These are phyloP conservation scores for Arachis hypogaea DNA, from an alignment of 306 rosid species.

Conservation along the genomic window DNA sequence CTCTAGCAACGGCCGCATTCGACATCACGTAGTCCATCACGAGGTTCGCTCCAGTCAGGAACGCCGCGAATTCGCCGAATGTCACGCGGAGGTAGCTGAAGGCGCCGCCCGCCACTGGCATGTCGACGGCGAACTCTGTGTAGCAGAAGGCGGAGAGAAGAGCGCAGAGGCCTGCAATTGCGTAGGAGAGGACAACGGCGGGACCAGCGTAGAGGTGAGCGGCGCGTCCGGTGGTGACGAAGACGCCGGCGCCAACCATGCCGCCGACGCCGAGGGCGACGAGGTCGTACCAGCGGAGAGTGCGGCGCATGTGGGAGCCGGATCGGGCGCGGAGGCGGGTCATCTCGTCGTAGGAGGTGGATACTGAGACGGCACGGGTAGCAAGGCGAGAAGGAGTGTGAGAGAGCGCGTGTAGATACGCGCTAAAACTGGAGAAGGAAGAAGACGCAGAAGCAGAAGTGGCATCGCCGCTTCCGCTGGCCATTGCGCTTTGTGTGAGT, in stretches of 20 bases:
- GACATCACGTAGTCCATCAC: conserved; percentile 94
- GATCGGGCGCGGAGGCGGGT: conserved; percentile 62
- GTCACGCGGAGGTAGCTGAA: conserved; percentile 96
- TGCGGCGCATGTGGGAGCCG: conserved; percentile 64
- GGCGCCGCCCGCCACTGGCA: conserved; percentile 98
- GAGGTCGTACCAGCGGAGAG: conserved; percentile 86
- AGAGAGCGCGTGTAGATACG: conserved; percentile 66
- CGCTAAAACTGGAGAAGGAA: conserved; percentile 67
- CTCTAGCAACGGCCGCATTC: conserved; percentile 88
- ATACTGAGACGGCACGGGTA: conserved; percentile 68
- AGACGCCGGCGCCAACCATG: conserved; percentile 94
- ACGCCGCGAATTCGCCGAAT: conserved; percentile 88
- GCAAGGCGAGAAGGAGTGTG: conserved; percentile 72
- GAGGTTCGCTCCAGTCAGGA: conserved; percentile 81
- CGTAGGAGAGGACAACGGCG: conserved; percentile 74
- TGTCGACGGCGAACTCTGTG: conserved; percentile 94
- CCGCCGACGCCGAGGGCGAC: conserved; percentile 82
- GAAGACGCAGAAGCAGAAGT: conserved; percentile 29
- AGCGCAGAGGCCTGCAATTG: conserved; percentile 96
- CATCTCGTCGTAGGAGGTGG: conserved; percentile 78
- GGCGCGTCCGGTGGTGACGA: conserved; percentile 86
- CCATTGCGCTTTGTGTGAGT: conserved; percentile 43
- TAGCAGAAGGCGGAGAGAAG: conserved; percentile 94
- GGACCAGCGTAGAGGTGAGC: conserved; percentile 67
- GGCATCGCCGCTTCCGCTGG: conserved; percentile 22